Conservation (phyloP, 352 stramenopile genomes). For the Globisporangium solare region DNA sequence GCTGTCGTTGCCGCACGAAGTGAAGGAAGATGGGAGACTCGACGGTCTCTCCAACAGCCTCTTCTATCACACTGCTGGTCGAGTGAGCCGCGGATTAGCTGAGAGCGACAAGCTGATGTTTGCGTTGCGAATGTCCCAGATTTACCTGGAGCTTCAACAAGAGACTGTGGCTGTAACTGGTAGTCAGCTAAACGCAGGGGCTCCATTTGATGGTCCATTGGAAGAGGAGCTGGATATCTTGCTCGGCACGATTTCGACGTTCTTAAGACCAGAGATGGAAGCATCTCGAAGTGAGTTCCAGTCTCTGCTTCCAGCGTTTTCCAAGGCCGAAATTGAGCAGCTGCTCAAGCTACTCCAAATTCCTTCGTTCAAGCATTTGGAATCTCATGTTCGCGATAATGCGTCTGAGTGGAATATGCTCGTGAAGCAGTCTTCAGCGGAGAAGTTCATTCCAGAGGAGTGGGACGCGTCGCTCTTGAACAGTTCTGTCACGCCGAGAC, state of each 20-base stretch:
- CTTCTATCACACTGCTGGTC: conserved; percentile 90
- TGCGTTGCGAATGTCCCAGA: conserved; percentile 92
- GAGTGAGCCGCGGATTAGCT: conserved; percentile 92
- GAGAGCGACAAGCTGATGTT: conserved; percentile 99
- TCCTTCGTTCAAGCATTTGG: conserved; percentile 74
- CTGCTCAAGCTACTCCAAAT: conserved; percentile 77
- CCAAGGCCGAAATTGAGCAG: conserved; percentile 72
- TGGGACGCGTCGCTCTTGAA: conserved; percentile 53
- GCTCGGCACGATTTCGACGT: conserved; percentile 47
- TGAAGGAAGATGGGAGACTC: conserved; percentile 35
- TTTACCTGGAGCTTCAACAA: conserved; percentile 78
- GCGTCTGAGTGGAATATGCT: conserved; percentile 73
- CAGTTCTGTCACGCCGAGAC: conserved; percentile 33
- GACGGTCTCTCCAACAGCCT: conserved; percentile 72
- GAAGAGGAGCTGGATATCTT: conserved; percentile 75
- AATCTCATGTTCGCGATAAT: conserved; percentile 62
- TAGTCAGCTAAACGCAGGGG: conserved; percentile 26
- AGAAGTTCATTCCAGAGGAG: conserved; percentile 58
- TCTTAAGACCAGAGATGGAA: conserved; percentile 37
- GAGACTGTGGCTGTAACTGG: conserved; percentile 29
- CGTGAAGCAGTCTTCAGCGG: conserved; percentile 66
- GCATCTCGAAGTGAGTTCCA: conserved; percentile 41
- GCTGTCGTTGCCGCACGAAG: conserved; percentile 40
- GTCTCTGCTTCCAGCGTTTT: conserved; percentile 50
- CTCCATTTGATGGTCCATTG: conserved; percentile 47